A percentile compares a stretch with the other conserved stretches of the same genome.
Evolutionary conservation across 306 rosid genomes (phyloP).

Genomic region (Alnus rubra): DNA sequence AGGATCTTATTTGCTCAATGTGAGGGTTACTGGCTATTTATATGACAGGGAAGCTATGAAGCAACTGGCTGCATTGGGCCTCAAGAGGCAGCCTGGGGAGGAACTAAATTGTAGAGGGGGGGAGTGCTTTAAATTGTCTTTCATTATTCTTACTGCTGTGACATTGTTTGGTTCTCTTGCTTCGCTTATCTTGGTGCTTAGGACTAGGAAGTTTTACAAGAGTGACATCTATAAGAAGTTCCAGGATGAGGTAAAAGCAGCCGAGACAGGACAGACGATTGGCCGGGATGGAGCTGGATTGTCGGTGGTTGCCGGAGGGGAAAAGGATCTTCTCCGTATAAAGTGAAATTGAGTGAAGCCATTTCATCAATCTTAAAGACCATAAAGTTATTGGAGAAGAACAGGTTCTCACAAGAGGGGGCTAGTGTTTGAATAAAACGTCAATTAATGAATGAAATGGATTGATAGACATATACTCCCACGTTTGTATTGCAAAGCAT

Average conservation of each 20-base stretch:
- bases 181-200: constrained; percentile 30
- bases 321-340: too few relatives aligned
- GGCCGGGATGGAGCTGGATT: too few relatives aligned
- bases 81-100: constrained; percentile 28
- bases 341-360: too few relatives aligned
- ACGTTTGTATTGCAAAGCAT: too few relatives aligned
- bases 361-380: too few relatives aligned
- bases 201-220: constrained; percentile 40
- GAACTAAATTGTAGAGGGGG: constrained; percentile 34
- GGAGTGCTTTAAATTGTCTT: constrained; percentile 35
- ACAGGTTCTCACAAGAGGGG: too few relatives aligned
- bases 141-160: constrained; percentile 26
- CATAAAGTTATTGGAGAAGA: too few relatives aligned
- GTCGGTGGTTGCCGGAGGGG: too few relatives aligned
- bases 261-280: too few relatives aligned
- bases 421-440: too few relatives aligned
- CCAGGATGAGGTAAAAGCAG: neutral
- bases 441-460: too few relatives aligned
- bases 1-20: constrained; percentile 39
- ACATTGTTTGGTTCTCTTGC: constrained; percentile 31
- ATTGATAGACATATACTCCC: too few relatives aligned
- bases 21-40: constrained; percentile 36
- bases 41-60: constrained; percentile 38
- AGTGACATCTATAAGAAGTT: constrained; percentile 35
- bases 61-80: constrained; percentile 35